Evolutionary conservation across 768 basidiomycete genomes (phyloP), one percentile per base, ranked within the genome.

Genomic region (Pulveroboletus ravenelii): DNA sequence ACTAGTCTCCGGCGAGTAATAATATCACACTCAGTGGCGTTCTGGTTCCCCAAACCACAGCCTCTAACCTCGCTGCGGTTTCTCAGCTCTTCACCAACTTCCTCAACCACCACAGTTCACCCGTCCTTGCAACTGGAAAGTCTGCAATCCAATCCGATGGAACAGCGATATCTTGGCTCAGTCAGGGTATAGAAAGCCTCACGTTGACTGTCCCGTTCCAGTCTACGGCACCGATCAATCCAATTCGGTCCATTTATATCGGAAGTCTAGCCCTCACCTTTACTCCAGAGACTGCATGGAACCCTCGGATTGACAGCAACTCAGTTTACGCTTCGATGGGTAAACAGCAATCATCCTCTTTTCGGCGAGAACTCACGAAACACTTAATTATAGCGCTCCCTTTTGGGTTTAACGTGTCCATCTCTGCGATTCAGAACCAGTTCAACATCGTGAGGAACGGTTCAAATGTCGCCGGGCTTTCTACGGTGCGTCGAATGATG

Each of bases 41-140:
- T 20, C 72, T 89, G 36, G 58, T 81, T 37, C 77, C 72, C 5
- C 83, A 87, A 49, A 74, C 72, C 12, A 68, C 68, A 20, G 51
- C 74, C 10, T 61, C 66, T 6, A 68, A 76, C 40, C 74, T 87
- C 36, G 70, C 65, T 4, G 57, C 61, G n/a, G 69, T 87, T 41
- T 83, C 83, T 7, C 62, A 78, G 47, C 70, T 89, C 37, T 89
- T 89, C 65, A 85, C 84, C 14, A 78, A 79, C 41, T 88, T 86
- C 61, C 70, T 89, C 55, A 88, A 89, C 58, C 76, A 82, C 20
- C 77, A 79, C 20, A 64, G 57, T 15, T 80, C 84, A 4, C 74
- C 70, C 4, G 82, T 88, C 34, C 61, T 81, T 50, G 87, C 85
- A 2, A 72, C 68, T 12, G 87, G 86, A 14, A 62, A 69, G 44